Evolutionary conservation across 2,329 filamentous ascomycete species (phyloP), one percentile per base, ranked within the genome.

Genomic region (Aspergillus neotritici): DNA sequence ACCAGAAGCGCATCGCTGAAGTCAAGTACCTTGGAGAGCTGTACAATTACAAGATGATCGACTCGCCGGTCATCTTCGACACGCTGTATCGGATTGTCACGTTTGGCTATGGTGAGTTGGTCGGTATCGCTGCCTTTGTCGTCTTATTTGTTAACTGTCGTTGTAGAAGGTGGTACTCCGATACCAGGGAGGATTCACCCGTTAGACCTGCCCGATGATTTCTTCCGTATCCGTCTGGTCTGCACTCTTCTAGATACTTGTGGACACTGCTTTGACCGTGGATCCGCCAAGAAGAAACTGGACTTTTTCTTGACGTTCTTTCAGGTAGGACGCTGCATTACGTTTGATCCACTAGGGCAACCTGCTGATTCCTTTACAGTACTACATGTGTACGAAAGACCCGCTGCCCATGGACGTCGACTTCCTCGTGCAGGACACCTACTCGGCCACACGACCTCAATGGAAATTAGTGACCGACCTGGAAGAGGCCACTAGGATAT

Each of bases 271-370:
- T 98, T 96, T 58, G 93, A 93, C 65, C 85, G 91, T 56, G 93
- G 94, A 6, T 82, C 85, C 34, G 87, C 90, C 2, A 94, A 90
- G 65, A 97, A 97, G 74, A 98, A 97, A 69, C 78, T 98, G 8
- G 93, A 98, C 60, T 97, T 95, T 65, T 98, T 97, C 67, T 74
- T 98, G 48, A 91, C 86, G 0, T 97, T 97, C 68, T 88, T 98
- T 57, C 90, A 94, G 74, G 82, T 84, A 62, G 38, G n/a, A 30
- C 32, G 16, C 14, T 31, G 4, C 8, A 17, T 9, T 16, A 38
- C 1, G 11, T 40, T 25, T 16, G 8, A 10, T 35, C n/a, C 29
- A 38, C n/a, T 36, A 34, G 36, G 56, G 49, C 34, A 13, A 12
- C 15, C 15, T 32, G 7, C 31, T 43, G 14, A 48, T 34, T 9